Percentiles rank a stretch among this genome's conserved stretches.
Evolutionary conservation across 768 basidiomycete species (phyloP).

Genomic region (Collybia sordida): DNA sequence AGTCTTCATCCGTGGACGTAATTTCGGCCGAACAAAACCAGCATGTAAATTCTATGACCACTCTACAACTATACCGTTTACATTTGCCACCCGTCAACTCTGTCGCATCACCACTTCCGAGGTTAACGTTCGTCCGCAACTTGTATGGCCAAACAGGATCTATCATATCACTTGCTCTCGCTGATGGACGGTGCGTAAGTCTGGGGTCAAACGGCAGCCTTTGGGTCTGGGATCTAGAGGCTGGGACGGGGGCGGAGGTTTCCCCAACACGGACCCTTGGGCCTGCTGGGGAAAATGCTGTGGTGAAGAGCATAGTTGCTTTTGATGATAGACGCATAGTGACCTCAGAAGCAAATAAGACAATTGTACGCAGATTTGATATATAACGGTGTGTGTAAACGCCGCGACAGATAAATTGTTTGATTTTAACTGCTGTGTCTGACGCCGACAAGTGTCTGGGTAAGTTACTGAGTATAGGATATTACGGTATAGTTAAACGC

Average conservation of each 20-base stretch:
- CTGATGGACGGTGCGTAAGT: conserved; percentile 83
- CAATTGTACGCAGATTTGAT: conserved; percentile 59
- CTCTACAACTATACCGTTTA: conserved; percentile 75
- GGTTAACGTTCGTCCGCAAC: conserved; percentile 69
- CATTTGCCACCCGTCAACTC: conserved; percentile 53
- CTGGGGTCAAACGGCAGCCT: conserved; percentile 69
- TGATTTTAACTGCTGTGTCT: no score
- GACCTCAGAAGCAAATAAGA: conserved; percentile 40
- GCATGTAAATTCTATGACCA: conserved; percentile 38
- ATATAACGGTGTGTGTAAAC: no score
- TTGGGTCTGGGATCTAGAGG: conserved; percentile 88
- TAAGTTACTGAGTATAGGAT: no score
- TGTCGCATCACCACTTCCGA: conserved; percentile 53
- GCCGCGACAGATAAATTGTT: no score
- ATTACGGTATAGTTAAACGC: no score
- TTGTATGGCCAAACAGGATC: conserved; percentile 70
- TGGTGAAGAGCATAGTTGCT: conserved; percentile 44
- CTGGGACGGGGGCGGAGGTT: conserved; percentile 45
- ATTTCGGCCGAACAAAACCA: conserved; percentile 8
- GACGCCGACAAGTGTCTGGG: no score
- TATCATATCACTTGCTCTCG: conserved; percentile 64
- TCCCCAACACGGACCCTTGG: conserved; percentile 21
- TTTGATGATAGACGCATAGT: conserved; percentile 80
- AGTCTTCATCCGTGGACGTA: conserved; percentile 14
- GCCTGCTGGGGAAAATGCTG: conserved; percentile 1